Evolutionary conservation across 495 filamentous ascomycete species (phyloP).

Genomic region (Aspergillus homomorphus): DNA sequence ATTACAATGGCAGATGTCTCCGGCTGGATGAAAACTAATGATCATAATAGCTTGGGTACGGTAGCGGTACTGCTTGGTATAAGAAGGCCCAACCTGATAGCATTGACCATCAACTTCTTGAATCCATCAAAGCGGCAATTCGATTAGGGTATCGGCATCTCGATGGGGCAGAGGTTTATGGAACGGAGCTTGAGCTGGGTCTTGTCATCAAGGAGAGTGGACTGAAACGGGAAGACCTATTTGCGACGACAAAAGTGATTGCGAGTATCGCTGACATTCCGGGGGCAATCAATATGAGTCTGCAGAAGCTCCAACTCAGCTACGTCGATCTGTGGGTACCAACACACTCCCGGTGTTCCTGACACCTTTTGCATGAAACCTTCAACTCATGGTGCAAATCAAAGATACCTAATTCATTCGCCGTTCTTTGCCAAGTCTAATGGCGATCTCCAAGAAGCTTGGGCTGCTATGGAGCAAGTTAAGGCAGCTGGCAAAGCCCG

Average conservation of each 20-base stretch:
- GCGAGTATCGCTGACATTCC: constrained; percentile 58
- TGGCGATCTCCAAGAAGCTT: constrained; percentile 62
- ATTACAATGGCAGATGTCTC: not conserved
- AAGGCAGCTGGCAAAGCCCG: constrained; percentile 64
- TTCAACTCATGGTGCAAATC: not conserved
- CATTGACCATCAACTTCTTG: constrained; percentile 43
- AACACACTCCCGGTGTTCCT: not conserved
- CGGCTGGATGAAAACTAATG: constrained; percentile 6
- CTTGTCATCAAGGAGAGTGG: constrained; percentile 66
- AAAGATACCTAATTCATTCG: constrained; percentile 71
- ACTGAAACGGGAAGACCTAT: constrained; percentile 65
- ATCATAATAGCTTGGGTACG: constrained; percentile 64
- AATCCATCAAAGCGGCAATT: constrained; percentile 64
- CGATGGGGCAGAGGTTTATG: constrained; percentile 81
- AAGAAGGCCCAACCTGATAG: constrained; percentile 43
- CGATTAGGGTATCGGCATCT: constrained; percentile 70
- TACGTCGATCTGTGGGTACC: constrained; percentile 71
- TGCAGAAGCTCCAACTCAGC: constrained; percentile 70
- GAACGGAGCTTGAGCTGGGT: constrained; percentile 75
- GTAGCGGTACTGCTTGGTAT: constrained; percentile 62
- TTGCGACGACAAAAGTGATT: constrained; percentile 72
- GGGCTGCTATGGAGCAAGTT: constrained; percentile 75
- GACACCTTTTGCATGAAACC: not conserved
- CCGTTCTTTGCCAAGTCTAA: constrained; percentile 67
- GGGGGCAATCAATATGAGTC: constrained; percentile 62